Evolutionary conservation across 2,329 filamentous ascomycete genomes (phyloP).

Genomic region (Exophiala bonariae): DNA sequence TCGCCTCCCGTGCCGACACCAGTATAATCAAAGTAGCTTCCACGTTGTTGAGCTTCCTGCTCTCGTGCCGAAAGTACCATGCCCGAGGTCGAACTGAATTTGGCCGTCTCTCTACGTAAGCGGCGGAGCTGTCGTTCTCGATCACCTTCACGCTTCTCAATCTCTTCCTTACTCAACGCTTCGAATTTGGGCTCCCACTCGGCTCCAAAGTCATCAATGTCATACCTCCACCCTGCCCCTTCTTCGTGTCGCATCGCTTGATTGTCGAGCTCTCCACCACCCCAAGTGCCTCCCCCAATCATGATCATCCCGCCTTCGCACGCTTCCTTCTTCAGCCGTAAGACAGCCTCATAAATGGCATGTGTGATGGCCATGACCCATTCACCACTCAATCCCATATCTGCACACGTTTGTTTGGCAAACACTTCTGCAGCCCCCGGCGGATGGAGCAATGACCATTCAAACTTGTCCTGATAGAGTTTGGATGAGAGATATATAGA

Average conservation of each 20-base stretch:
- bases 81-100: slow-evolving; percentile 83
- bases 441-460: slow-evolving; percentile 92
- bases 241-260: slow-evolving; percentile 75
- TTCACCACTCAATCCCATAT: slow-evolving; percentile 84
- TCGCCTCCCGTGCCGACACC: slow-evolving; percentile 40
- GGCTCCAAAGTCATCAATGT: slow-evolving; percentile 82
- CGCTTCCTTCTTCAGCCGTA: slow-evolving; percentile 92
- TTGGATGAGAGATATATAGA: slow-evolving; percentile 90
- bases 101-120: slow-evolving; percentile 83
- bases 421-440: slow-evolving; percentile 90
- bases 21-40: slow-evolving; percentile 60
- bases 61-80: slow-evolving; percentile 63
- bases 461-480: slow-evolving; percentile 94
- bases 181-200: slow-evolving; percentile 85
- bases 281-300: slow-evolving; percentile 43
- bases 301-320: slow-evolving; percentile 88
- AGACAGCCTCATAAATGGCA: slow-evolving; percentile 91
- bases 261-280: slow-evolving; percentile 78
- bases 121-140: slow-evolving; percentile 86
- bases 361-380: slow-evolving; percentile 95
- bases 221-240: slow-evolving; percentile 92
- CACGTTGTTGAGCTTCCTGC: slow-evolving; percentile 58
- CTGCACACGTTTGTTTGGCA: slow-evolving; percentile 87
- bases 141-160: slow-evolving; percentile 94
- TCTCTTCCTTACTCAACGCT: slow-evolving; percentile 86